A percentile compares a stretch with the other conserved stretches of the same genome.
Evolutionary conservation across 345 rosid species (phyloP).

Genomic region (Psidium friedrichsthalianum): DNA sequence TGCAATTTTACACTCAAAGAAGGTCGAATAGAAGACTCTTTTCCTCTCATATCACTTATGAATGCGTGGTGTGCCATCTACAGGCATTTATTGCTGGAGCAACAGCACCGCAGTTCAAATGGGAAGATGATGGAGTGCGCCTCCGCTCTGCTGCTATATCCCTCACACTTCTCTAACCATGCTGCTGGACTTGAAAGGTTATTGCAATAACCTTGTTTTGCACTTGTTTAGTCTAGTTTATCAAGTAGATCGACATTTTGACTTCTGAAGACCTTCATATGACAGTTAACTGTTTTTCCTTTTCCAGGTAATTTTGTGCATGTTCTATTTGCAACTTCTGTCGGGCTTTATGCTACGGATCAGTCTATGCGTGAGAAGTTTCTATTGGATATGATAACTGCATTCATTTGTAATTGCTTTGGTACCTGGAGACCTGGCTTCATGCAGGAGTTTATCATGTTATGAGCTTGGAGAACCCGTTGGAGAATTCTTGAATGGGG

Average conservation of each 20-base stretch:
- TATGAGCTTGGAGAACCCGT: not conserved
- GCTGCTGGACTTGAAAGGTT: not conserved
- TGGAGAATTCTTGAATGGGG: not conserved
- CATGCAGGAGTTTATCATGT: not conserved
- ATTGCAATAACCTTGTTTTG: not conserved
- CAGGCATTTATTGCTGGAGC: conserved; percentile 87
- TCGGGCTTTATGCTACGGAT: not conserved
- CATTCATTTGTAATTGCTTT: not conserved
- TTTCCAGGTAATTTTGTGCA: not conserved
- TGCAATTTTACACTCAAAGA: not conserved
- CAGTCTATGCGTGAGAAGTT: not conserved
- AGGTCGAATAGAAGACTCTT: not conserved
- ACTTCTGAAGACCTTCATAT: not conserved
- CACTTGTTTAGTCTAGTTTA: not conserved
- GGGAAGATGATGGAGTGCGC: conserved; percentile 71
- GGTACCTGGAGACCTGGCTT: not conserved
- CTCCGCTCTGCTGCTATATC: conserved; percentile 84
- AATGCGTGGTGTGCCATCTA: not conserved
- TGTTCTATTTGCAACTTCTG: not conserved
- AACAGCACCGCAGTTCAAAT: conserved; percentile 66
- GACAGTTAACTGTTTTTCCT: not conserved
- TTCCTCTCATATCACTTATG: not conserved
- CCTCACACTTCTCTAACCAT: conserved; percentile 31
- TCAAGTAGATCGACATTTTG: not conserved
- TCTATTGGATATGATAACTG: not conserved